Conservation (phyloP, 495 filamentous ascomycete genomes). For the Geopyxis carbonaria region DNA sequence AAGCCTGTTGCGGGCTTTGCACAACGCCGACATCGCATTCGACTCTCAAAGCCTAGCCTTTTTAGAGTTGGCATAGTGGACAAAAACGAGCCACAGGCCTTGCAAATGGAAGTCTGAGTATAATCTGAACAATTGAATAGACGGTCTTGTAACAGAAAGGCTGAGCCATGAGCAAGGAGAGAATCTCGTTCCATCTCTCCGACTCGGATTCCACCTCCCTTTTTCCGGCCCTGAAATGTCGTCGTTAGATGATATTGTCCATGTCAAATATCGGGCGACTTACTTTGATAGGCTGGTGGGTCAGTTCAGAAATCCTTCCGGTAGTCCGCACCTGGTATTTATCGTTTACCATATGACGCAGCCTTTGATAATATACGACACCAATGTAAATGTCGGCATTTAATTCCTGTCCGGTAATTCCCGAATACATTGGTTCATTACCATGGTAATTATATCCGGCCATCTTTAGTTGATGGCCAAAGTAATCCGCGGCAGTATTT, state of each 20-base stretch:
- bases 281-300: slow-evolving; percentile 96
- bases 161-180: slow-evolving; percentile 81
- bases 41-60: slow-evolving; percentile 41
- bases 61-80: slow-evolving; percentile 58
- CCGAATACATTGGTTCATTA: slow-evolving; percentile 94
- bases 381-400: slow-evolving; percentile 92
- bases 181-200: slow-evolving; percentile 98
- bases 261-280: too few species aligned
- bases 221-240: slow-evolving; percentile 77
- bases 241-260: too few species aligned
- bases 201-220: slow-evolving; percentile 94
- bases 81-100: slow-evolving; percentile 71
- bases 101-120: slow-evolving; percentile 71
- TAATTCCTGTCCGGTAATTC: slow-evolving; percentile 88
- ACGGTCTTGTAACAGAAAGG: slow-evolving; percentile 86
- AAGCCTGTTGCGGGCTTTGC: slow-evolving; percentile 42
- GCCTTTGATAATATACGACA: slow-evolving; percentile 90
- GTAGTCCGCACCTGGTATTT: slow-evolving; percentile 98
- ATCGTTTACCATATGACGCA: slow-evolving; percentile 98
- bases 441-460: slow-evolving; percentile 97
- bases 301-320: slow-evolving; percentile 69
- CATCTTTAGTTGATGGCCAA: slow-evolving; percentile 80
- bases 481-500: slow-evolving; percentile 83
- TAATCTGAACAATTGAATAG: slow-evolving; percentile 94
- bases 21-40: slow-evolving; percentile 68